A percentile compares a stretch with the other conserved stretches of the same genome.
Conservation (phyloP, 2,329 filamentous ascomycete genomes). For the Botrytis tulipae region DNA sequence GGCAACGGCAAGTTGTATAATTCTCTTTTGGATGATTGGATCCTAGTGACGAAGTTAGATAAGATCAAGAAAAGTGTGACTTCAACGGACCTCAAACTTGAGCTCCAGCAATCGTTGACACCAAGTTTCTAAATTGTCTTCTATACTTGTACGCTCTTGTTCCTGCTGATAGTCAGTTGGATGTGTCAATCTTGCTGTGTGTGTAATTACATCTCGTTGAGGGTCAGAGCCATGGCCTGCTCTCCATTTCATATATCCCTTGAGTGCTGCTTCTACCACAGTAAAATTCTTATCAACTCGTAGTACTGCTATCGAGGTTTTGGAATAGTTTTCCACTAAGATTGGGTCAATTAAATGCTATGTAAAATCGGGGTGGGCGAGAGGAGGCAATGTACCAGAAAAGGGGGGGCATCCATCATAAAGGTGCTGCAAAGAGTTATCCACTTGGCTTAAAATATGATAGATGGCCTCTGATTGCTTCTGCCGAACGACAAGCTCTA, state of each 20-base stretch:
- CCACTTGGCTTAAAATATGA: conserved; percentile 80
- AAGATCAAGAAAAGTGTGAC: background rate
- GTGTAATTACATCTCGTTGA: conserved; percentile 41
- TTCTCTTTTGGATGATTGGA: conserved; percentile 76
- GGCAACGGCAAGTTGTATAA: conserved; percentile 78
- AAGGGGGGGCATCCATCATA: conserved; percentile 70
- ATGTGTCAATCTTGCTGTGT: conserved; percentile 23
- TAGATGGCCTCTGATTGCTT: conserved; percentile 81
- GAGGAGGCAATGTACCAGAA: conserved; percentile 49
- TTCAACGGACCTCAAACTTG: conserved; percentile 55
- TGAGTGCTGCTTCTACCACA: conserved; percentile 83
- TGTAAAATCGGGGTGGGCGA: conserved; percentile 6
- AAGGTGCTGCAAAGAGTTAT: conserved; percentile 69
- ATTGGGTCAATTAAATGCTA: conserved; percentile 15
- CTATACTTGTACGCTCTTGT: conserved; percentile 55
- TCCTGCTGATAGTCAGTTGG: conserved; percentile 38
- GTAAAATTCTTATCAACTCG: conserved; percentile 86
- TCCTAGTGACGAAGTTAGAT: conserved; percentile 47
- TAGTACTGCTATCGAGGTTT: conserved; percentile 69
- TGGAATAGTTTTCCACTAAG: conserved; percentile 58
- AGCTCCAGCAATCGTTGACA: conserved; percentile 68
- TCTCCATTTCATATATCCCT: conserved; percentile 83
- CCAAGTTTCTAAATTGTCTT: conserved; percentile 68
- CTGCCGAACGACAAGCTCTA: conserved; percentile 80
- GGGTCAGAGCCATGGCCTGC: conserved; percentile 50